phyloP scores from a whole-genome alignment of 345 rosid genomes.

The Lumnitzera littorea region DNA sequence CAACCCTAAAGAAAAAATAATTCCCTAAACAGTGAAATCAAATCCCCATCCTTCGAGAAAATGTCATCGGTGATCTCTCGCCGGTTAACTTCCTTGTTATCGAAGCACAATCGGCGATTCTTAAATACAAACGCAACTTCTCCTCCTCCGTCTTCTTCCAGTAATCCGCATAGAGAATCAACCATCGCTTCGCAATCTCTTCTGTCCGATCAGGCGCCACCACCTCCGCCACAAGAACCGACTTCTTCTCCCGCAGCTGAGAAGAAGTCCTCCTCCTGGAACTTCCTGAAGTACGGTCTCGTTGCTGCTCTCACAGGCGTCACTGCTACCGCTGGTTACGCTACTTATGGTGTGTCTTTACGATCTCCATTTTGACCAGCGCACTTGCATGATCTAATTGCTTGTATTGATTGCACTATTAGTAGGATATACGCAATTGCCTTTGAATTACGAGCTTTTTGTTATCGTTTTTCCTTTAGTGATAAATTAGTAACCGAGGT shows the following conservation, averaged over 20 bases:
- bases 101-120: conserved; percentile 16
- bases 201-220: conserved; percentile 31
- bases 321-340: conserved; percentile 48
- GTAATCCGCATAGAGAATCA: conserved; percentile 29
- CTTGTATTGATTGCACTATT: not conserved
- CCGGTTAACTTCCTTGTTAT: conserved; percentile 25
- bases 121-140: conserved; percentile 27
- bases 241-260: conserved; percentile 21
- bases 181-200: conserved; percentile 37
- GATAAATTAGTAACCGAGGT: too few relatives aligned
- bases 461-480: too few relatives aligned
- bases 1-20: conserved; percentile 6
- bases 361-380: not conserved
- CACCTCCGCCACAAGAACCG: conserved; percentile 24
- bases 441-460: not conserved
- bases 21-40: not conserved
- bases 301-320: conserved; percentile 51
- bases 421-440: not conserved
- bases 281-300: conserved; percentile 51
- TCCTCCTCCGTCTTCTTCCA: conserved; percentile 15
- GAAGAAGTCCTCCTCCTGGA: conserved; percentile 29
- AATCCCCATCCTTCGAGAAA: not conserved
- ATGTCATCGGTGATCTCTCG: conserved; percentile 52
- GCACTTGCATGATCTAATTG: not conserved
- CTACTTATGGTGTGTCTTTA: conserved; percentile 44